These are phyloP conservation scores for Tolypocladium cylindrosporum DNA, from an alignment of 2,329 filamentous ascomycete genomes.

Conservation along the genomic window DNA sequence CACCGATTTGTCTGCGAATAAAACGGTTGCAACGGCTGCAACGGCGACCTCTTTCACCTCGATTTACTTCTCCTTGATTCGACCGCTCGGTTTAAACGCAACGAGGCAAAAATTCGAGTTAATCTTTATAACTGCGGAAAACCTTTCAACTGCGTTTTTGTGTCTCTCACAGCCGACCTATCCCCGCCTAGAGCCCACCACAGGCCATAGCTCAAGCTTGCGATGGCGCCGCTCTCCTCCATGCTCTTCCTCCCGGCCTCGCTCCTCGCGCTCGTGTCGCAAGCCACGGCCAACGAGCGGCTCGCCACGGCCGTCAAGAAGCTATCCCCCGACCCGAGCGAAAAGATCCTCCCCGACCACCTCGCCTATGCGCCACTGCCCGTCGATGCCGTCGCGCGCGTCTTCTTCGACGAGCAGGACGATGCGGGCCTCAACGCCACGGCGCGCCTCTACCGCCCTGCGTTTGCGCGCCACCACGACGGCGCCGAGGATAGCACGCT, in stretches of 20 bases:
- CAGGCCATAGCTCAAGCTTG: background rate
- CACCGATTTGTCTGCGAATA: background rate
- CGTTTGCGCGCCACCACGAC: constrained; percentile 38
- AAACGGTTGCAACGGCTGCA: background rate
- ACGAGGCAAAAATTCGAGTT: background rate
- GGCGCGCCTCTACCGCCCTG: constrained; percentile 30
- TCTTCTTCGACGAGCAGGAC: constrained; percentile 17
- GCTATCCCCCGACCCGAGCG: constrained; percentile 58
- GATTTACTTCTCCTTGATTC: background rate
- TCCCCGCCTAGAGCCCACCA: too few species aligned
- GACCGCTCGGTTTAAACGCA: background rate
- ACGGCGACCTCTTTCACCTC: background rate
- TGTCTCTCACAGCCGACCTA: background rate
- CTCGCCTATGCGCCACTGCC: constrained; percentile 35
- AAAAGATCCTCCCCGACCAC: constrained; percentile 66
- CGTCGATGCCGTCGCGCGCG: constrained; percentile 15
- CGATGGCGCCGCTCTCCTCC: constrained; percentile 1
- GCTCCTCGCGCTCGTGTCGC: constrained; percentile 16
- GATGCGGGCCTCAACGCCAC: constrained; percentile 12
- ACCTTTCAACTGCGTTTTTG: background rate
- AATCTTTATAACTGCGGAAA: background rate
- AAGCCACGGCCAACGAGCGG: constrained; percentile 20
- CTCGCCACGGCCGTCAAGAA: constrained; percentile 58
- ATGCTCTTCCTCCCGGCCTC: constrained; percentile 3
- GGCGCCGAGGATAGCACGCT: constrained; percentile 19